Percentiles rank a stretch among this genome's conserved stretches.
These are phyloP conservation scores for Dryadomyces sulphureus DNA, from an alignment of 2,329 filamentous ascomycete species.

Conservation along the genomic window DNA sequence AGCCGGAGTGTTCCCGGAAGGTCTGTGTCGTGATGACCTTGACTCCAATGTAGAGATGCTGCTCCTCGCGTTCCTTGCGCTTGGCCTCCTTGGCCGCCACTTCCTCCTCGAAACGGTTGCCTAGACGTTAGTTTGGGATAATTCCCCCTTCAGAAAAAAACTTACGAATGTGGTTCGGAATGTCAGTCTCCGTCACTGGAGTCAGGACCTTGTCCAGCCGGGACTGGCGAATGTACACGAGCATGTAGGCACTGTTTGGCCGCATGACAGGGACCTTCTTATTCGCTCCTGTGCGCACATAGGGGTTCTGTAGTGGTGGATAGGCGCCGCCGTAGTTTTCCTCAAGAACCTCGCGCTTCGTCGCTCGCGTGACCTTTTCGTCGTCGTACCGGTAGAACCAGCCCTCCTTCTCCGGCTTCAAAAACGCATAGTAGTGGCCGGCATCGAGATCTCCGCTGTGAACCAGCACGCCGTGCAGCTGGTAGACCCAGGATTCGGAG, in stretches of 20 bases:
- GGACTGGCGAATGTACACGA: slow-evolving; percentile 89
- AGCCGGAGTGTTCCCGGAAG: slow-evolving; percentile 68
- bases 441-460: slow-evolving; percentile 95
- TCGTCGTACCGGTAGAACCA: slow-evolving; percentile 97
- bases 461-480: slow-evolving; percentile 86
- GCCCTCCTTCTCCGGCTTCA: slow-evolving; percentile 86
- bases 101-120: slow-evolving; percentile 68
- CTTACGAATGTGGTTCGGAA: slow-evolving; percentile 67
- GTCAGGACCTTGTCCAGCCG: slow-evolving; percentile 71
- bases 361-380: slow-evolving; percentile 90
- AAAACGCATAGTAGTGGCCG: slow-evolving; percentile 94
- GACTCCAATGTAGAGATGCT: slow-evolving; percentile 79
- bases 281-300: slow-evolving; percentile 29
- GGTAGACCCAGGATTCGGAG: slow-evolving; percentile 82
- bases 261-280: slow-evolving; percentile 46
- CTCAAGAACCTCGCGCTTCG: slow-evolving; percentile 78
- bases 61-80: slow-evolving; percentile 82
- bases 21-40: slow-evolving; percentile 70
- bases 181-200: slow-evolving; percentile 60
- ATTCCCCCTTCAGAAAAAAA: slow-evolving; percentile 10
- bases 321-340: slow-evolving; percentile 96
- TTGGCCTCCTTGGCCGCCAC: slow-evolving; percentile 58
- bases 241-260: slow-evolving; percentile 87
- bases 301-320: slow-evolving; percentile 25
- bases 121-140: slow-evolving; percentile 20